Conservation (phyloP, 768 basidiomycete genomes). For the Mrakia gelida region DNA sequence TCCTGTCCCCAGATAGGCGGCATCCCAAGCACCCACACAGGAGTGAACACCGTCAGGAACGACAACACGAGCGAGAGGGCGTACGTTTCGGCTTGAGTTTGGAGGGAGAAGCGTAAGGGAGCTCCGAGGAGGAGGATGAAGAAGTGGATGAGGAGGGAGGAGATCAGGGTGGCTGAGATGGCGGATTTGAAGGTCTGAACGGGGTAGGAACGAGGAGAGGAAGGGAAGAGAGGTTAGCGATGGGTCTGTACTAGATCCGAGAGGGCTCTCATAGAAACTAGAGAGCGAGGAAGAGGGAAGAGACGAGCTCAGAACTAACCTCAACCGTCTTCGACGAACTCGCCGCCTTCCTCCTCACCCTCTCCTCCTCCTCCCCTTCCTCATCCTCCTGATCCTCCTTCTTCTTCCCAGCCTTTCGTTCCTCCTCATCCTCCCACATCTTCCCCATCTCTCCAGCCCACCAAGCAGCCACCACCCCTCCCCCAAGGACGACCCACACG, state of each 20-base stretch:
- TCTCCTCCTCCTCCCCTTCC: conserved; percentile 18
- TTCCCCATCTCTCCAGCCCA: conserved; percentile 65
- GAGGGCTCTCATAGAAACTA: not conserved
- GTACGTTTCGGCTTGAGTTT: conserved; percentile 50
- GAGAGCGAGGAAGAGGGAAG: conserved; percentile 25
- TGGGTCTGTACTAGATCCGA: conserved; percentile 37
- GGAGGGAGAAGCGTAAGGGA: conserved; percentile 1
- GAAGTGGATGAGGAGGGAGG: conserved; percentile 52
- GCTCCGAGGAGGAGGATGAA: conserved; percentile 18
- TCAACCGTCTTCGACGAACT: conserved; percentile 22
- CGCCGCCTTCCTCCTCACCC: conserved; percentile 11
- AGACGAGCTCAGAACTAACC: conserved; percentile 16
- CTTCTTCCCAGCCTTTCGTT: not conserved
- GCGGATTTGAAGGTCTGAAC: not conserved
- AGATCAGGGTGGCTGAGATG: conserved; percentile 53
- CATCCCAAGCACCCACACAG: conserved; percentile 64
- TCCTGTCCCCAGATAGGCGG: conserved; percentile 50
- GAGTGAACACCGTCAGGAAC: conserved; percentile 60
- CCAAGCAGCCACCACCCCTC: conserved; percentile 58
- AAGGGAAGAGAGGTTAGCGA: conserved; percentile 43
- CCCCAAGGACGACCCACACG: conserved; percentile 53
- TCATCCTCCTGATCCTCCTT: not conserved
- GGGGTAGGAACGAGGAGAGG: conserved; percentile 46
- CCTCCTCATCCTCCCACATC: conserved; percentile 48
- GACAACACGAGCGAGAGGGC: conserved; percentile 66